Conservation (phyloP, 352 stramenopile genomes). For the Pythium insidiosum region DNA sequence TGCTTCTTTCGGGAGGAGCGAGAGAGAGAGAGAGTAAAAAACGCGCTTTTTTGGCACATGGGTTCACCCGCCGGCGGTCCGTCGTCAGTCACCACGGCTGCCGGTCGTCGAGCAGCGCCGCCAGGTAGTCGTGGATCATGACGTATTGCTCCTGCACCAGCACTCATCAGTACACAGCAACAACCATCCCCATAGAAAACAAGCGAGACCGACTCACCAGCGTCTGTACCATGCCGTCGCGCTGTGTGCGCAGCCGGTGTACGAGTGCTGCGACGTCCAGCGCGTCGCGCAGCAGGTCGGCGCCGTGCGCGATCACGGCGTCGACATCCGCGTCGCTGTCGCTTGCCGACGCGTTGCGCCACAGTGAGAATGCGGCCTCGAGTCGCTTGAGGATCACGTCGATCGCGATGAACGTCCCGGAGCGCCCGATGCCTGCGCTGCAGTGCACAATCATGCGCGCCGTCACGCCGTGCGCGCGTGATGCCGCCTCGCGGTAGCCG, state of each 20-base stretch:
- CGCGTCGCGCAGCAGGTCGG: slow-evolving; percentile 25
- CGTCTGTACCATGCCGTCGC: slow-evolving; percentile 80
- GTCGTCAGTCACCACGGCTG: slow-evolving; percentile 63
- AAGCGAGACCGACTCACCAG: slow-evolving; percentile 60
- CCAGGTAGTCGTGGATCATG: slow-evolving; percentile 83
- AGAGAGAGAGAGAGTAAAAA: no score
- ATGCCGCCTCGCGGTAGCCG: slow-evolving; percentile 23
- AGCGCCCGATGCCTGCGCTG: slow-evolving; percentile 74
- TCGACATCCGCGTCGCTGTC: no score
- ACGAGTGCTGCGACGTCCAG: slow-evolving; percentile 55
- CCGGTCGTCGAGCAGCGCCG: slow-evolving; percentile 38
- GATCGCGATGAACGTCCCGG: slow-evolving; percentile 79
- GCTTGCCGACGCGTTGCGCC: no score
- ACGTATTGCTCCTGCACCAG: slow-evolving; percentile 65
- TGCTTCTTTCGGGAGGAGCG: no score
- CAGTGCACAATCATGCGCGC: slow-evolving; percentile 62
- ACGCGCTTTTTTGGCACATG: no score
- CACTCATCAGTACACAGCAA: background rate
- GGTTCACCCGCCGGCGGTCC: no score
- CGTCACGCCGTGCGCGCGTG: slow-evolving; percentile 11
- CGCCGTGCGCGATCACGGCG: slow-evolving; percentile 2
- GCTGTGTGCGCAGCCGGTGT: slow-evolving; percentile 51
- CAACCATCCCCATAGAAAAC: background rate
- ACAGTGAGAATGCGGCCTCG: slow-evolving; percentile 22
- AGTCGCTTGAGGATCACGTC: slow-evolving; percentile 65